Base-by-base conservation (phyloP, 1,284 basidiomycete species). In the Marasmius fiardii region DNA sequence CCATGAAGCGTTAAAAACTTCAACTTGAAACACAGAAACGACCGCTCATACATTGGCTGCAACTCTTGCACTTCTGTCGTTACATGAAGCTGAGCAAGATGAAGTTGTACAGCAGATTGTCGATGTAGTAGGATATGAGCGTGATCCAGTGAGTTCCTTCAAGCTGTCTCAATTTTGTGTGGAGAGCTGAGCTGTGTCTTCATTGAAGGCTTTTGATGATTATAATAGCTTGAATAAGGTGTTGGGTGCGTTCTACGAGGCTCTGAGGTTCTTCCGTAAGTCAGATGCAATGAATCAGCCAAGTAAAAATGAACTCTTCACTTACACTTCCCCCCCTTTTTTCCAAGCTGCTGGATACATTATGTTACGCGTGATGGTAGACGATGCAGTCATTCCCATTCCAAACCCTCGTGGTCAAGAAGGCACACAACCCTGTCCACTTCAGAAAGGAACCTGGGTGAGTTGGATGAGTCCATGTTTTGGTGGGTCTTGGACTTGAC, bases 231-330 rank as follows among this genome's bases (percentile, higher is more conserved):
- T 64, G 2, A 48, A 53, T 31, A 55, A 61, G 52, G 54, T 60
- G 18, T 47, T 59, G 12, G 53, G 58, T 0, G 59, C 58, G 10
- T 65, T 65, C 48, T 52, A 62, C 33, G 63, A 65, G 49, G 63
- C 62, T 14, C 33, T 56, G 5, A 61, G 62, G 10, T 31, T 65
- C 1, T 64, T 63, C 41, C 63, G 63, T 63, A 31, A 51, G 59
- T 41, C 39, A n/a, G 52, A 11, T 3, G 45, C 2, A 14, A 23
- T 43, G 33, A n/a, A n/a, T n/a, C n/a, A n/a, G n/a, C n/a, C n/a
- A n/a, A n/a, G n/a, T n/a, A 2, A 8, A 26, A 23, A 7, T n/a
- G n/a, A 31, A 14, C 16, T 12, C 20, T n/a, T 21, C 28, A n/a
- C n/a, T n/a, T n/a, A 3, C 23, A 14, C 26, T 18, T 16, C n/a